Percentiles rank a stretch among this genome's conserved stretches.
These are phyloP conservation scores for Fusarium citri DNA, from an alignment of 2,329 filamentous ascomycete species.

Conservation along the genomic window DNA sequence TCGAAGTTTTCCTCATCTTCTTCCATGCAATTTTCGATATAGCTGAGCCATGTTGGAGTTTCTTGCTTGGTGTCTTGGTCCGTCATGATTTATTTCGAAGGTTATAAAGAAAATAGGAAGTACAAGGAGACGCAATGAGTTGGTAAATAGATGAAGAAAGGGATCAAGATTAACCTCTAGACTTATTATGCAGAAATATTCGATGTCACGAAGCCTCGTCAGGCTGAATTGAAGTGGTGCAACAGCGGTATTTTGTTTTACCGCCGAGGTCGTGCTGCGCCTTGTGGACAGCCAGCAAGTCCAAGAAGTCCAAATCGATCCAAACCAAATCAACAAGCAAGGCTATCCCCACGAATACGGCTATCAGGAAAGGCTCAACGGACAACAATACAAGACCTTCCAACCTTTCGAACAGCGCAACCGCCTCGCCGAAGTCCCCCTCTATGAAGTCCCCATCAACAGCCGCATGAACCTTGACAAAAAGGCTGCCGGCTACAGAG, in stretches of 20 bases:
- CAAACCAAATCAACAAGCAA: accelerated
- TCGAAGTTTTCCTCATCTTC: neutral
- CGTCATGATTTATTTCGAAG: neutral
- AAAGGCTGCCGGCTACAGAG: neutral
- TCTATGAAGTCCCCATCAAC: neutral
- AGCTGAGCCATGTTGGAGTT: neutral
- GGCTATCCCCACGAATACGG: neutral
- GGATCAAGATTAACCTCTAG: accelerated
- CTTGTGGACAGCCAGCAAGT: neutral
- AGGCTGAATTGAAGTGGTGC: neutral
- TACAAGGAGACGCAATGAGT: no score
- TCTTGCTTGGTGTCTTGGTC: neutral
- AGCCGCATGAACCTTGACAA: neutral
- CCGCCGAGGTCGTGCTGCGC: neutral
- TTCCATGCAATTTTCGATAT: neutral
- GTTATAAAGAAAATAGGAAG: no score
- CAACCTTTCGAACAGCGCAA: neutral
- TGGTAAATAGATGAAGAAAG: no score
- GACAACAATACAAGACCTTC: neutral
- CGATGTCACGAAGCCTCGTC: neutral
- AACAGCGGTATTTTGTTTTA: neutral
- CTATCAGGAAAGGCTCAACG: neutral
- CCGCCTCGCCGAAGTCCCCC: no score
- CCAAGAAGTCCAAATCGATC: neutral
- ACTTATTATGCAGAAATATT: neutral